phyloP scores from a whole-genome alignment of 495 filamentous ascomycete species.

The Trichocladium uniseriatum region DNA sequence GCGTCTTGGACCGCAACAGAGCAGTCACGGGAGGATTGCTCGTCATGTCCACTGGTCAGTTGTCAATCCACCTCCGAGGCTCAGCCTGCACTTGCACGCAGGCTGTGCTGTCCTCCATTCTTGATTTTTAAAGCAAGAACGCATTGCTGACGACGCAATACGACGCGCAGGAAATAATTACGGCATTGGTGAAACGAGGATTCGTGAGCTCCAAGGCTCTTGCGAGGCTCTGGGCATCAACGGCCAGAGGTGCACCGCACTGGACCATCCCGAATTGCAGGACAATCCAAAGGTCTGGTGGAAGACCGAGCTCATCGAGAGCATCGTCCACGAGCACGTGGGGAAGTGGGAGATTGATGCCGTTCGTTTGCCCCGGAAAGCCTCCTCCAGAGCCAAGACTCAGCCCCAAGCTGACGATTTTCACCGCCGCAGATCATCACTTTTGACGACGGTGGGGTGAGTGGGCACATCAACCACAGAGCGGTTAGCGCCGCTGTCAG shows the following conservation, averaged over 20 bases:
- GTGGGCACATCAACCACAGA: slow-evolving; percentile 35
- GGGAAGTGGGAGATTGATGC: slow-evolving; percentile 33
- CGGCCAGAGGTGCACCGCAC: slow-evolving; percentile 24
- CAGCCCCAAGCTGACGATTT: slow-evolving; percentile 2
- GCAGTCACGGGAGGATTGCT: slow-evolving; percentile 25
- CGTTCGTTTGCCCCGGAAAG: too few relatives aligned
- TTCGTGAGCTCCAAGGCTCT: slow-evolving; percentile 27
- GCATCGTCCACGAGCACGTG: slow-evolving; percentile 27
- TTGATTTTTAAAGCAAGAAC: too few relatives aligned
- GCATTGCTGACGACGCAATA: neutral
- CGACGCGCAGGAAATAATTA: slow-evolving; percentile 31
- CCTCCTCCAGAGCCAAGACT: neutral
- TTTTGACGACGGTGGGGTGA: slow-evolving; percentile 35
- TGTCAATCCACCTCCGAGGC: too few relatives aligned
- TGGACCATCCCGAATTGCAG: slow-evolving; percentile 30
- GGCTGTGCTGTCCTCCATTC: too few relatives aligned
- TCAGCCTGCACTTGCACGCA: too few relatives aligned
- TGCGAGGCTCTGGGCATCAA: slow-evolving; percentile 30
- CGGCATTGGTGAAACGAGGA: slow-evolving; percentile 29
- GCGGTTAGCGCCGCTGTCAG: slow-evolving; percentile 36
- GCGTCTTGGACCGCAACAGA: slow-evolving; percentile 29
- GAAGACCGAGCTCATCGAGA: slow-evolving; percentile 27
- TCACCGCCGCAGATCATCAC: slow-evolving; percentile 29
- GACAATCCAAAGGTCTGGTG: slow-evolving; percentile 37
- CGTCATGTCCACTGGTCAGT: slow-evolving; percentile 34